Base-by-base conservation (phyloP, 306 rosid genomes). In the Myrica gale region DNA sequence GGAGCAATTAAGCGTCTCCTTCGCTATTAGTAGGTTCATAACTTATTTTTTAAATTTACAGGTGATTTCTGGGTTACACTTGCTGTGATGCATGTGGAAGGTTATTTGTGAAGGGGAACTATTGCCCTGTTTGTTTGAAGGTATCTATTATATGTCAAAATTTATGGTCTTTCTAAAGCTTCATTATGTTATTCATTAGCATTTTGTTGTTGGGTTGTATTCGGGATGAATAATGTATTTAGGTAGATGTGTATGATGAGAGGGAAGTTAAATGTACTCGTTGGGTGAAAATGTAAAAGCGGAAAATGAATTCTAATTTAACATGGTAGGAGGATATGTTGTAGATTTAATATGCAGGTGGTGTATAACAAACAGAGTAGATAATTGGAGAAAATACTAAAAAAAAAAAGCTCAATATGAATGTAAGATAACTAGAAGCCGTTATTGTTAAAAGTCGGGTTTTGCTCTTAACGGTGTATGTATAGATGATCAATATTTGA, bases 41-140 rank as follows among this genome's bases (percentile, higher is more conserved):
- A 48, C 17, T 81, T 69, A 21, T 48, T 80, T 62, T 74, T 45
- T 23, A 68, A 71, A 53, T 69, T 58, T 69, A 68, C 82, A 96
- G 99, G 89, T 96, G 99, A 98, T 96, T 96, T 88, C 84, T 96
- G 81, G 96, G 97, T 75, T 92, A 92, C 83, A 96, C 99, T 69
- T 90, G 96, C 82, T 96, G 99, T 55, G 99, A 96, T 84, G 99
- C 99, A 26, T 96, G 99, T 79, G 99, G 99, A 76, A 88, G 99
- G 83, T 88, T 96, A 85, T 96, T 96, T 83, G 93, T 86, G 23
- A 96, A 96, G 90, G 99, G 99, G 43, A 96, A 92, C 78, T 96
- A 92, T 74, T 96, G 98, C 75, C 99, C 97, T 71, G 98, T 92
- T 78, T 96, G 99, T 85, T 83, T 96, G 88, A 92, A 96, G 98